Percentiles rank a stretch among this genome's conserved stretches.
Conservation (phyloP, 352 stramenopile species). For the Pythium coloratum region DNA sequence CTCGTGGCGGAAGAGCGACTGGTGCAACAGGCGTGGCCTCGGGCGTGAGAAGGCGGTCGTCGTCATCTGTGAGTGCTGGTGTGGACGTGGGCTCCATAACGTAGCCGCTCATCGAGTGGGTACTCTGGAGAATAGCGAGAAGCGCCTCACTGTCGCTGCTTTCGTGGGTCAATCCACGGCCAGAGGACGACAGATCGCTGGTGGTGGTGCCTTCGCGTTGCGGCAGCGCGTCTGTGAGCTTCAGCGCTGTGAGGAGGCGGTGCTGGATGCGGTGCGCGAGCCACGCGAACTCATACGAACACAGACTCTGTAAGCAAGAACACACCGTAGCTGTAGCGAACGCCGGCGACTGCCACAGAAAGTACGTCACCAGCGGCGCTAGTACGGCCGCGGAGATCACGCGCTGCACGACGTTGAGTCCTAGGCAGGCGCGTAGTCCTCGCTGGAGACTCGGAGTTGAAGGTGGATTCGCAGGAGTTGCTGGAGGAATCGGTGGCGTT, state of each 20-base stretch:
- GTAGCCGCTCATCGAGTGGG: slow-evolving; percentile 4
- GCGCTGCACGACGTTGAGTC: slow-evolving; percentile 62
- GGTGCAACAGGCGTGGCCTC: background rate
- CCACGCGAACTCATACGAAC: slow-evolving; percentile 78
- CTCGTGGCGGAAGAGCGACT: background rate
- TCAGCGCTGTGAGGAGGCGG: slow-evolving; percentile 38
- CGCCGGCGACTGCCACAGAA: slow-evolving; percentile 69
- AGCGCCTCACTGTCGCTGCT: slow-evolving; percentile 9
- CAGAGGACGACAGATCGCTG: background rate
- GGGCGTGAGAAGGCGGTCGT: background rate
- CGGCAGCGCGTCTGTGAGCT: slow-evolving; percentile 10
- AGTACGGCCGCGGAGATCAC: slow-evolving; percentile 59
- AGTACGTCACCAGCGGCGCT: slow-evolving; percentile 63
- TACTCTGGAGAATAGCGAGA: slow-evolving; percentile 20
- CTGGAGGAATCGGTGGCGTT: background rate
- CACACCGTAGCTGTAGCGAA: slow-evolving; percentile 69
- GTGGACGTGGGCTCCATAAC: background rate
- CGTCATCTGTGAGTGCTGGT: background rate
- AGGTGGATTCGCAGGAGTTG: background rate
- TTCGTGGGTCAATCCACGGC: background rate
- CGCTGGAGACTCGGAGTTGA: background rate
- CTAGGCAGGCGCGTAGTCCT: slow-evolving; percentile 13
- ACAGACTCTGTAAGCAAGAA: slow-evolving; percentile 60
- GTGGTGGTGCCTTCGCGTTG: background rate
- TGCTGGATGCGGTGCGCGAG: slow-evolving; percentile 65